Evolutionary conservation across 371 early-diverging fungal species (phyloP).

Genomic region (Mucor racemosus): DNA sequence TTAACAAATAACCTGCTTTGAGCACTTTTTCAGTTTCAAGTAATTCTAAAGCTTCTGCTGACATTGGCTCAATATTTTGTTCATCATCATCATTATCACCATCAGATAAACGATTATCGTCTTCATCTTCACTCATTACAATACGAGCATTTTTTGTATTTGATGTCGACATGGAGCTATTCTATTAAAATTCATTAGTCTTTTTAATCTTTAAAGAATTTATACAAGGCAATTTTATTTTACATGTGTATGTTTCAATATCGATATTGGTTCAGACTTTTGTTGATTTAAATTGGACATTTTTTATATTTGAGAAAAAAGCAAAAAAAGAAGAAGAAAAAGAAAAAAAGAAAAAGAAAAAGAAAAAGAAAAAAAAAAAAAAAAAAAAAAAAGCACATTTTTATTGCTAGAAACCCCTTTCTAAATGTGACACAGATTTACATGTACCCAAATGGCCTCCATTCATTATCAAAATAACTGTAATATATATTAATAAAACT

Average conservation of each 20-base stretch:
- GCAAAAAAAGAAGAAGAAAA: neutral
- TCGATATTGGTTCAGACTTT: slow-evolving; percentile 14
- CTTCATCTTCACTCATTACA: slow-evolving; percentile 50
- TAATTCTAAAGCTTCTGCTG: slow-evolving; percentile 56
- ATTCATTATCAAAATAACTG: slow-evolving; percentile 34
- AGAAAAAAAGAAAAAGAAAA: slow-evolving; percentile 1
- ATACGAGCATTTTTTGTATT: slow-evolving; percentile 30
- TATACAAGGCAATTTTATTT: neutral
- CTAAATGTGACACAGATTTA: slow-evolving; percentile 4
- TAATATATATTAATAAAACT: neutral
- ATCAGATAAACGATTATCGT: slow-evolving; percentile 39
- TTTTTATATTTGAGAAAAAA: neutral
- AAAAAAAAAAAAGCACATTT: neutral
- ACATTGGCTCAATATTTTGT: slow-evolving; percentile 44
- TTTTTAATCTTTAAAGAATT: neutral
- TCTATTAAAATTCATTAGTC: neutral
- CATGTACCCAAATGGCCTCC: slow-evolving; percentile 32
- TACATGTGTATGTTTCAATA: slow-evolving; percentile 18
- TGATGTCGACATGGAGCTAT: neutral
- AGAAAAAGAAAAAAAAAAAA: neutral
- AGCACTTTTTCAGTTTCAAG: slow-evolving; percentile 70
- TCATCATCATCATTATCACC: slow-evolving; percentile 58
- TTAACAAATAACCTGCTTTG: slow-evolving; percentile 71
- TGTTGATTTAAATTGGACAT: slow-evolving; percentile 1
- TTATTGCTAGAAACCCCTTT: neutral